phyloP scores from a whole-genome alignment of 1,139 yeast species.

The Pichia sp. region DNA sequence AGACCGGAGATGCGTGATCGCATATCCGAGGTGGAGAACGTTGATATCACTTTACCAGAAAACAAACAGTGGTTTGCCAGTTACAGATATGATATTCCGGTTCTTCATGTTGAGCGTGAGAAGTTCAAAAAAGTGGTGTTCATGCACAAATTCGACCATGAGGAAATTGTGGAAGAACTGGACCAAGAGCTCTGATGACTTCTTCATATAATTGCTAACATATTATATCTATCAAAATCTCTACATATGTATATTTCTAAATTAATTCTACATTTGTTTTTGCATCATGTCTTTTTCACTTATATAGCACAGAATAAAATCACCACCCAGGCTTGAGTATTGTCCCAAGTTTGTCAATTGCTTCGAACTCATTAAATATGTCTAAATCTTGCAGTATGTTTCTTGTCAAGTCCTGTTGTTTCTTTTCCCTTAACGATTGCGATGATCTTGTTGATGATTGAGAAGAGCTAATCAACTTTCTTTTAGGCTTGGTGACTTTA shows the following conservation, averaged over 20 bases:
- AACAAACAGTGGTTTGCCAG: constrained; percentile 73
- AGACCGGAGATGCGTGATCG: constrained; percentile 10
- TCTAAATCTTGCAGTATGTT: constrained; percentile 11
- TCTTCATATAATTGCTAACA: not conserved
- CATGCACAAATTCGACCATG: constrained; percentile 70
- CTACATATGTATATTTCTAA: not conserved
- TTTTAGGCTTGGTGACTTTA: not conserved
- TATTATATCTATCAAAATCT: not conserved
- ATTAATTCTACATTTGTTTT: not conserved
- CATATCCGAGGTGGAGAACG: constrained; percentile 39
- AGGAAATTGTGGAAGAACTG: constrained; percentile 50
- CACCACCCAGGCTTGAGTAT: constrained; percentile 13
- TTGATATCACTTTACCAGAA: constrained; percentile 67
- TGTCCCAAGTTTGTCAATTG: constrained; percentile 14
- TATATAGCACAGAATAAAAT: constrained; percentile 3
- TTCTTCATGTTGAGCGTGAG: constrained; percentile 62
- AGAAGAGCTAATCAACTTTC: constrained; percentile 11
- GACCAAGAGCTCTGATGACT: constrained; percentile 27
- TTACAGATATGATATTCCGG: constrained; percentile 87
- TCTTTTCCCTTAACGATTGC: not conserved
- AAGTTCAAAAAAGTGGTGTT: constrained; percentile 51
- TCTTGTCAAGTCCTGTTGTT: not conserved
- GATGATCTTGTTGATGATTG: constrained; percentile 7
- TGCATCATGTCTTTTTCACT: not conserved
- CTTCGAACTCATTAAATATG: constrained; percentile 16